phyloP scores from a whole-genome alignment of 768 basidiomycete species.

The Mrakia gelida region DNA sequence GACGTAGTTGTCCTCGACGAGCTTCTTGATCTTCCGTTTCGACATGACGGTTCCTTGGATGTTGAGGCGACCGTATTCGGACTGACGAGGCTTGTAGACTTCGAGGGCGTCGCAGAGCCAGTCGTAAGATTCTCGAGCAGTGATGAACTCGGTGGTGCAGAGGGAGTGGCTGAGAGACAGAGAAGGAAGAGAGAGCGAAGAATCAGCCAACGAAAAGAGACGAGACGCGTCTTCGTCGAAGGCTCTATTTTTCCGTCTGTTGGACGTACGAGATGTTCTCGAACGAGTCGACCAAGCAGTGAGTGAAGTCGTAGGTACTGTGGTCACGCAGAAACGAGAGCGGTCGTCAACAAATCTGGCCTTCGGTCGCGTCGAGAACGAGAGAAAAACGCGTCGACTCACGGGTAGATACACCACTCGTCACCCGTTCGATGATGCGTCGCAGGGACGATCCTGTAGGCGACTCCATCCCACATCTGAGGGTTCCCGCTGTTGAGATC shows the following conservation, averaged over 20 bases:
- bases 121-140: slow-evolving; percentile 93
- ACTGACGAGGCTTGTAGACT: slow-evolving; percentile 94
- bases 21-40: slow-evolving; percentile 85
- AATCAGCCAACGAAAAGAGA: background rate
- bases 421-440: slow-evolving; percentile 89
- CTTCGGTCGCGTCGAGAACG: background rate
- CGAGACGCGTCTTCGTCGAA: background rate
- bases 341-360: background rate
- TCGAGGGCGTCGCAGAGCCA: slow-evolving; percentile 98
- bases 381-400: slow-evolving; percentile 5
- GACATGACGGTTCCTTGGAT: slow-evolving; percentile 94
- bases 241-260: too few species aligned
- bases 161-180: slow-evolving; percentile 71
- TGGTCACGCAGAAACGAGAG: background rate
- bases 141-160: slow-evolving; percentile 92
- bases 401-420: slow-evolving; percentile 64
- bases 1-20: slow-evolving; percentile 81
- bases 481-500: slow-evolving; percentile 88
- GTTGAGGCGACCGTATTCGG: slow-evolving; percentile 89
- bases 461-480: slow-evolving; percentile 99
- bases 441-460: slow-evolving; percentile 78
- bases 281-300: slow-evolving; percentile 95
- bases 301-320: slow-evolving; percentile 91
- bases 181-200: background rate
- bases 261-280: slow-evolving; percentile 92